A percentile compares a stretch with the other conserved stretches of the same genome.
Evolutionary conservation across 352 stramenopile genomes (phyloP).

Genomic region (Pythium graminicola): DNA sequence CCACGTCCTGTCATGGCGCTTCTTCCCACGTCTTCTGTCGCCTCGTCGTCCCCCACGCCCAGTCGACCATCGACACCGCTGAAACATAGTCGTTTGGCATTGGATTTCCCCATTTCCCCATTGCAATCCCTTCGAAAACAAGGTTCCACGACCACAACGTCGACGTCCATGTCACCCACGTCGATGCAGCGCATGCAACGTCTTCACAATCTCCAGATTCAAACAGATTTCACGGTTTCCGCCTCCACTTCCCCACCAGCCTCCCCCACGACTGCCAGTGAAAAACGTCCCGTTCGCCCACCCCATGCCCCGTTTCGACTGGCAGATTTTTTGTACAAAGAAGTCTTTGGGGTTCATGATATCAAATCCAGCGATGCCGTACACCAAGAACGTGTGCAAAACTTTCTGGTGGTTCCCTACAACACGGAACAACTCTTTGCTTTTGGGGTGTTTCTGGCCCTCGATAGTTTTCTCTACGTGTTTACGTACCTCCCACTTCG

Average conservation of each 20-base stretch:
- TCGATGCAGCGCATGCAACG: constrained; percentile 34
- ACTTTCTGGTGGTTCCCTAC: constrained; percentile 71
- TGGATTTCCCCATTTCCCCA: constrained; percentile 19
- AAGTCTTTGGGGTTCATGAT: constrained; percentile 78
- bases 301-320: constrained; percentile 40
- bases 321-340: constrained; percentile 78
- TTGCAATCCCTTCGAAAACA: constrained; percentile 8
- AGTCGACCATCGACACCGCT: constrained; percentile 13
- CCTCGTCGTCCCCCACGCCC: background rate
- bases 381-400: constrained; percentile 75
- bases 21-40: background rate
- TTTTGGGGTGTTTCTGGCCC: constrained; percentile 92
- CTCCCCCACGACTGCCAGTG: background rate
- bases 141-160: no score
- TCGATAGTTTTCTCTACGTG: constrained; percentile 97
- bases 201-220: constrained; percentile 28
- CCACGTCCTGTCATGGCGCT: background rate
- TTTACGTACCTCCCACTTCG: constrained; percentile 94
- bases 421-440: constrained; percentile 84
- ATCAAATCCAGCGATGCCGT: constrained; percentile 68
- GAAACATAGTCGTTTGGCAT: constrained; percentile 15
- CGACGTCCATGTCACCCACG: constrained; percentile 21
- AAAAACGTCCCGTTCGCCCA: background rate
- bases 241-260: background rate
- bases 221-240: constrained; percentile 23